A percentile compares a stretch with the other conserved stretches of the same genome.
These are phyloP conservation scores for Metahyphopichia silvanorum DNA, from an alignment of 805 yeast species.

Conservation along the genomic window DNA sequence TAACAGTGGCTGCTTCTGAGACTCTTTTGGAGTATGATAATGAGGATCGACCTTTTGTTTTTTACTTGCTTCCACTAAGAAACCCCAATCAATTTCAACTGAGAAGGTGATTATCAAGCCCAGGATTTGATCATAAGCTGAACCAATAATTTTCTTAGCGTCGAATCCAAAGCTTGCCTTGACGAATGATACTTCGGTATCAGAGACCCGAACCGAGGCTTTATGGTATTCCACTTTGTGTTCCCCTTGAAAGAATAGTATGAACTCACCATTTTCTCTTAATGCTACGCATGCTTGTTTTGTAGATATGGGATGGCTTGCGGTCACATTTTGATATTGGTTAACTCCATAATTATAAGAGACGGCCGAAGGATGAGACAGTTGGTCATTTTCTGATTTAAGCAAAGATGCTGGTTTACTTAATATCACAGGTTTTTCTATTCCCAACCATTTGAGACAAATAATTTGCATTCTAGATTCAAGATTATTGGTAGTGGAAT, in stretches of 20 bases:
- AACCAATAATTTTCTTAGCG: constrained; percentile 44
- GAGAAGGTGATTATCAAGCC: constrained; percentile 38
- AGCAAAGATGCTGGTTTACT: constrained; percentile 54
- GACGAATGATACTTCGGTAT: constrained; percentile 17
- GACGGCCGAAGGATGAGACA: constrained; percentile 12
- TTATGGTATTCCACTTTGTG: constrained; percentile 57
- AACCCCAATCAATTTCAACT: constrained; percentile 56
- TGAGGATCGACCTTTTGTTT: constrained; percentile 45
- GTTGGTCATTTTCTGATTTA: constrained; percentile 7
- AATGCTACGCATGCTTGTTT: constrained; percentile 71
- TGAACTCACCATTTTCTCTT: constrained; percentile 58
- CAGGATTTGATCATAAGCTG: constrained; percentile 35
- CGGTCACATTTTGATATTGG: constrained; percentile 58
- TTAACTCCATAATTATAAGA: constrained; percentile 57
- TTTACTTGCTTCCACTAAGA: constrained; percentile 43
- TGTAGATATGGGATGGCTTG: constrained; percentile 62
- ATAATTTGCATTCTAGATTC: constrained; percentile 18
- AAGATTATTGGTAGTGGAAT: constrained; percentile 5
- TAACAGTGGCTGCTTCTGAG: constrained; percentile 40
- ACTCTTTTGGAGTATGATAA: constrained; percentile 47
- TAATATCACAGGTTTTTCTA: constrained; percentile 63
- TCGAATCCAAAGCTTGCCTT: constrained; percentile 54
- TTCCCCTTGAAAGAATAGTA: constrained; percentile 62
- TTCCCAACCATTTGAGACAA: constrained; percentile 68
- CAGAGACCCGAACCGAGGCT: constrained; percentile 24